A percentile compares a stretch with the other conserved stretches of the same genome.
These are phyloP conservation scores for Auxenochlorella protothecoides DNA, from an alignment of 139 green algal species.

Conservation along the genomic window DNA sequence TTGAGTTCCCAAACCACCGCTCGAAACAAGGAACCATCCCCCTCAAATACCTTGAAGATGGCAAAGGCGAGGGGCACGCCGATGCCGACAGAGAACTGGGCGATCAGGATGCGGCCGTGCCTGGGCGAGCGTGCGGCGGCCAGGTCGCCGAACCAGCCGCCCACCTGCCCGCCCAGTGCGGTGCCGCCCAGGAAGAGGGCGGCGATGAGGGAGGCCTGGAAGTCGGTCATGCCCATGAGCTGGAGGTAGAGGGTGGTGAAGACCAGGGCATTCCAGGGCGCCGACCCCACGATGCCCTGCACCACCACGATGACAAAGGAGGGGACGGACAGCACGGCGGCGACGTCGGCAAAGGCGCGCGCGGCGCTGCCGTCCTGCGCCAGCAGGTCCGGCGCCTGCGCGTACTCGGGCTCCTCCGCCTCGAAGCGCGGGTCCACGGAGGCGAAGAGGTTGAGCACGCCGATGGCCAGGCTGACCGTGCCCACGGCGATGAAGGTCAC, in stretches of 20 bases:
- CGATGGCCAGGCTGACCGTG: constrained; percentile 31
- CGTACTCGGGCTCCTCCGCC: constrained; percentile 14
- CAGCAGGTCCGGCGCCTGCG: constrained; percentile 9
- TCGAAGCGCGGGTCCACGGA: constrained; percentile 23
- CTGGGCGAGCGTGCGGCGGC: constrained; percentile 29
- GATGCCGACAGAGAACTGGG: constrained; percentile 37
- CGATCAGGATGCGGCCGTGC: constrained; percentile 37
- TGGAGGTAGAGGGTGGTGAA: constrained; percentile 46
- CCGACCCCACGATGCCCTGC: constrained; percentile 34
- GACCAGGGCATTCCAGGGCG: constrained; percentile 31
- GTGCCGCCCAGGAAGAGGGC: constrained; percentile 25
- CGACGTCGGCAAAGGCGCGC: constrained; percentile 1
- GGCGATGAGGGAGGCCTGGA: constrained; percentile 10
- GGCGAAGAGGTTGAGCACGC: constrained; percentile 25
- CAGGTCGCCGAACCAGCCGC: constrained; percentile 27
- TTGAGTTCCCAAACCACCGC: too few species aligned
- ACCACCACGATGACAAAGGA: constrained; percentile 20
- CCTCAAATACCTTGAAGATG: constrained; percentile 6
- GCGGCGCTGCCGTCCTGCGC: not conserved
- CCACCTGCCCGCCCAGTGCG: constrained; percentile 18
- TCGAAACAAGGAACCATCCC: too few species aligned
- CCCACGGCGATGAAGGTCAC: constrained; percentile 41
- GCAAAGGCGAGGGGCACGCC: constrained; percentile 19
- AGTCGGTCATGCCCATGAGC: constrained; percentile 34
- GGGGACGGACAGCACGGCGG: constrained; percentile 20